Base-by-base conservation (phyloP, 768 basidiomycete genomes). In the Boletus rex-veris region DNA sequence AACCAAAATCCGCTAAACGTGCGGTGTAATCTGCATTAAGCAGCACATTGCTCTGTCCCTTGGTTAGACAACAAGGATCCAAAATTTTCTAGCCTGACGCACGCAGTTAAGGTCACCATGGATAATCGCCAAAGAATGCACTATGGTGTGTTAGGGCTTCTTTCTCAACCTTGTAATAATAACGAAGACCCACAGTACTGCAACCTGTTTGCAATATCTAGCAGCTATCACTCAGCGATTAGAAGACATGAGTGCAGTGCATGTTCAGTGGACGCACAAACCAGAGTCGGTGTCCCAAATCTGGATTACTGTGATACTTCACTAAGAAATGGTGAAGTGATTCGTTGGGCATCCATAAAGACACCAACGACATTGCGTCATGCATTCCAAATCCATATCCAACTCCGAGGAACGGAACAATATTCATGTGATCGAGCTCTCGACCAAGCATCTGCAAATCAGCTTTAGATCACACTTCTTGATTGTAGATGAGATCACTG, bases 1-100 rank as follows among this genome's bases (percentile, higher is more conserved):
- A 52, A 1, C 78, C 78, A 42, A 80, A 80, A 50, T 80, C 78
- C 31, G 72, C 70, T 7, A 80, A 57, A 10, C 71, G 69, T 0
- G 72, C 77, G 19, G 68, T 71, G 21, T 70, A 58, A 7, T 58
- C 38, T n/a, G 26, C 42, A 1, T 58, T 55, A 3, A 65, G 14
- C 14, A 65, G 48, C 1, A 65, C 46, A 1, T 66, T 62, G 3
- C 53, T 64, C 63, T 66, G 18, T 44, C 33, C 8, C 9, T 4
- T 14, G 1, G 4, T 53, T n/a, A 49, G 43, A 9, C 7, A 37
- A 30, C 12, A 3, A 28, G 5, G 33, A 15, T 10, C 10, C 10
- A 7, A 9, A 24, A 14, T 2, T 11, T 5, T 18, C 18, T 36
- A 28, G 1, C 3, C 5, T 10, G 15, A 65, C 51, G 30, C 18